These are phyloP conservation scores for Alternaria brassicicola DNA, from an alignment of 2,329 filamentous ascomycete genomes.

Conservation along the genomic window DNA sequence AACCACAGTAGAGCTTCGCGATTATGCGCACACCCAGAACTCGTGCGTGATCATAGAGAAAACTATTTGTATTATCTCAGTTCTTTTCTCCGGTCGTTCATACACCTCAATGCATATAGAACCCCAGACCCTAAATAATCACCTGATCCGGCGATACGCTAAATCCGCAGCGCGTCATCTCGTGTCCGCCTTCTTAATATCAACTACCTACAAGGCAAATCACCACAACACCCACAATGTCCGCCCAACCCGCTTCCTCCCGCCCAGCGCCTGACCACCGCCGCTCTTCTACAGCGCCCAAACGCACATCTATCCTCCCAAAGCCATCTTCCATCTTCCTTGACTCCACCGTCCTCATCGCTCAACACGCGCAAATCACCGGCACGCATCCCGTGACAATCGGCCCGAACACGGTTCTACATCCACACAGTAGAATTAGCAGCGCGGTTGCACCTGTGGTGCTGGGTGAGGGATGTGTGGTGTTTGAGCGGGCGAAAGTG, in stretches of 20 bases:
- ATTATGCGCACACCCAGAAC: no score
- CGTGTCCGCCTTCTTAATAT: neutral
- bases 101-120: neutral
- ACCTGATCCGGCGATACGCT: constrained; percentile 15
- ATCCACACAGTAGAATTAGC: constrained; percentile 71
- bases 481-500: constrained; percentile 68
- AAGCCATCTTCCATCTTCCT: constrained; percentile 49
- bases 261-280: constrained; percentile 32
- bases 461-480: constrained; percentile 65
- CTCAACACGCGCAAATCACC: constrained; percentile 57
- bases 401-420: constrained; percentile 78
- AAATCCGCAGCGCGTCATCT: constrained; percentile 7
- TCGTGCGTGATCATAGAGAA: no score
- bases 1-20: no score
- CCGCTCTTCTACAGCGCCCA: constrained; percentile 41
- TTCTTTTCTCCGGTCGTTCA: neutral
- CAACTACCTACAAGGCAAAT: neutral
- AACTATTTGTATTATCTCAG: no score
- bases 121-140: neutral
- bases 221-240: constrained; percentile 19
- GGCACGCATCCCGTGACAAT: constrained; percentile 82
- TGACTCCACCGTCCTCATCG: constrained; percentile 56
- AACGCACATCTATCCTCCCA: constrained; percentile 46
- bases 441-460: constrained; percentile 52
- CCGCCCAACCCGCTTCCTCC: constrained; percentile 24